Percentiles rank a stretch among this genome's conserved stretches.
Conservation (phyloP, 2,329 filamentous ascomycete species). For the Nothopassalora personata region DNA sequence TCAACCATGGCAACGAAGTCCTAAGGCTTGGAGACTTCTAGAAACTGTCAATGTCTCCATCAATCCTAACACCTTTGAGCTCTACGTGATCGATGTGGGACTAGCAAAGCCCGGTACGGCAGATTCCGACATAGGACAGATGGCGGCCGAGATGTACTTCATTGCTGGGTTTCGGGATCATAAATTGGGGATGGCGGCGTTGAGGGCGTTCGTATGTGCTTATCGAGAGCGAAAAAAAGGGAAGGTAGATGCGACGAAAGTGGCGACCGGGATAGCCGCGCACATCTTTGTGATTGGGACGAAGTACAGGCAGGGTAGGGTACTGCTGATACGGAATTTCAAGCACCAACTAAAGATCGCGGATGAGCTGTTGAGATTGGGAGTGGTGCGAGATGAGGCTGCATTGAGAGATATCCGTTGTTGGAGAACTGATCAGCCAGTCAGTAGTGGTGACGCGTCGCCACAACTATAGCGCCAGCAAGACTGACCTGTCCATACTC, state of each 20-base stretch:
- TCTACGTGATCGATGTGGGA: conserved; percentile 15
- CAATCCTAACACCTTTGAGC: not conserved
- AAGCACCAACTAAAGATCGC: conserved; percentile 1
- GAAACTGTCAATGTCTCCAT: conserved; percentile 17
- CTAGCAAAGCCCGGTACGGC: conserved; percentile 15
- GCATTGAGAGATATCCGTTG: not conserved
- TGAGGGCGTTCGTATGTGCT: conserved; percentile 5
- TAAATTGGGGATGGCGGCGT: conserved; percentile 1
- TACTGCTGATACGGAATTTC: not conserved
- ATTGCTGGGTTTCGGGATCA: conserved; percentile 10
- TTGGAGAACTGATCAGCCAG: not conserved
- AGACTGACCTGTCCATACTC: not conserved
- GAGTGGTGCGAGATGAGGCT: not conserved
- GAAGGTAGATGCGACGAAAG: conserved; percentile 3
- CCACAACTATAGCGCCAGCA: not conserved
- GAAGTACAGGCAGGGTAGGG: not conserved
- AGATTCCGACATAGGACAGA: conserved; percentile 18
- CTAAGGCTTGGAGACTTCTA: conserved; percentile 19
- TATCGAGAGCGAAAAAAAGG: conserved; percentile 3
- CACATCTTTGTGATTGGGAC: conserved; percentile 10
- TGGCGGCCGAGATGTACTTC: conserved; percentile 19
- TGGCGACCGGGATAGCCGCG: conserved; percentile 17
- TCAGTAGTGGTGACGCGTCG: not conserved
- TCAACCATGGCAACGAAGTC: conserved; percentile 8
- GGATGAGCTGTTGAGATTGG: conserved; percentile 1